Conservation (phyloP, 2,329 filamentous ascomycete genomes). For the Rhexocercosporidium sp. region DNA sequence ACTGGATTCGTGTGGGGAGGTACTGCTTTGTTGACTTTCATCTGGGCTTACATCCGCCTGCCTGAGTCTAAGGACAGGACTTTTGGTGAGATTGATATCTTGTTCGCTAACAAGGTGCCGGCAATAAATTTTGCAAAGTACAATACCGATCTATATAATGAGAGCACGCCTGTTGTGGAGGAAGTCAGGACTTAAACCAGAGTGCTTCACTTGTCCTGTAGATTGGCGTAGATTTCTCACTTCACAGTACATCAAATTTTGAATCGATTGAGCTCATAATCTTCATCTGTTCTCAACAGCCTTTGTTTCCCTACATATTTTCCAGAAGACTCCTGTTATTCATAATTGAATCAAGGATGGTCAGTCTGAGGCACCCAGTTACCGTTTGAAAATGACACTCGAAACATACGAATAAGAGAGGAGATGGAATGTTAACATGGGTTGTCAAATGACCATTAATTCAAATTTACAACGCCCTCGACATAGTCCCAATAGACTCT, state of each 20-base stretch:
- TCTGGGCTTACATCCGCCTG: not conserved
- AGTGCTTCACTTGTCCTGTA: not conserved
- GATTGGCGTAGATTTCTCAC: not conserved
- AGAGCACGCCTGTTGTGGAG: not conserved
- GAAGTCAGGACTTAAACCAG: not conserved
- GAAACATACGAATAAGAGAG: no score
- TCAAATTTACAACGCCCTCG: not conserved
- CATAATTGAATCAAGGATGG: no score
- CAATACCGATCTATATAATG: not conserved
- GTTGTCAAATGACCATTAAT: not conserved
- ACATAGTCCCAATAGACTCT: not conserved
- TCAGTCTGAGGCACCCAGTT: no score
- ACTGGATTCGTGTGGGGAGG: slow-evolving; percentile 10
- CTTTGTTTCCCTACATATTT: no score
- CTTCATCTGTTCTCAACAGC: no score
- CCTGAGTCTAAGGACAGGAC: slow-evolving; percentile 8
- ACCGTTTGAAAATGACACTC: no score
- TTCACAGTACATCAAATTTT: not conserved
- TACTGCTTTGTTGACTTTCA: not conserved
- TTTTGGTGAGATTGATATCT: slow-evolving; percentile 6
- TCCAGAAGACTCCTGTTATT: no score
- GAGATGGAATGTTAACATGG: not conserved
- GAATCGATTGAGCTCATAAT: no score
- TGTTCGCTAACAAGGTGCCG: slow-evolving; percentile 3
- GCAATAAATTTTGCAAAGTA: slow-evolving; percentile 4